Percentiles rank a stretch among this genome's conserved stretches.
Evolutionary conservation across 805 yeast genomes (phyloP).

Genomic region (Hanseniaspora valbyensis): DNA sequence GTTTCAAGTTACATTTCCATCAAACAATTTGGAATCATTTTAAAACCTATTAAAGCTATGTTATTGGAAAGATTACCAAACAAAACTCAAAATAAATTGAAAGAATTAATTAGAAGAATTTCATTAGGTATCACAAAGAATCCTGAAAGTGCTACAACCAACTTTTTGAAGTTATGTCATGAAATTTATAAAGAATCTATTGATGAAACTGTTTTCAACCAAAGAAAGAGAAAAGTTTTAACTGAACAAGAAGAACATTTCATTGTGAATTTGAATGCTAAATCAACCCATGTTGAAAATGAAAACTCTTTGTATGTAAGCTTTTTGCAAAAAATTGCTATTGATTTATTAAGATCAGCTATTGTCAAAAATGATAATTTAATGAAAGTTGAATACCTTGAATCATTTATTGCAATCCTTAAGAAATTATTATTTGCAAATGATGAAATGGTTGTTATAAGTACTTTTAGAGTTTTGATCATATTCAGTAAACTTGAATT

Average conservation of each 20-base stretch:
- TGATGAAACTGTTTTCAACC: constrained; percentile 21
- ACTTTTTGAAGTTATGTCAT: constrained; percentile 58
- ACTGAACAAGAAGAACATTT: constrained; percentile 53
- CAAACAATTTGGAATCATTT: constrained; percentile 42
- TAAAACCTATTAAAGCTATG: constrained; percentile 58
- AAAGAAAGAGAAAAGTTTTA: constrained; percentile 20
- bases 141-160: constrained; percentile 43
- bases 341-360: constrained; percentile 65
- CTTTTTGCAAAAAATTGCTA: constrained; percentile 61
- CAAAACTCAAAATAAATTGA: constrained; percentile 62
- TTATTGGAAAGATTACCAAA: constrained; percentile 53
- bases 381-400: constrained; percentile 47
- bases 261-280: constrained; percentile 59
- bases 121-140: constrained; percentile 72
- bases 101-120: constrained; percentile 65
- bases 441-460: constrained; percentile 64
- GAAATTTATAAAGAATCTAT: constrained; percentile 54
- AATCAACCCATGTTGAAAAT: constrained; percentile 40
- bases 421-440: constrained; percentile 50
- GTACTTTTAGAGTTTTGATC: constrained; percentile 54
- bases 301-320: constrained; percentile 48
- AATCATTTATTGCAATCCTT: constrained; percentile 65
- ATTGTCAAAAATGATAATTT: constrained; percentile 52
- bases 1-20: constrained; percentile 55
- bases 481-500: constrained; percentile 53